A percentile compares a stretch with the other conserved stretches of the same genome.
Evolutionary conservation across 495 filamentous ascomycete genomes (phyloP).

Genomic region (Trichoderma gamsii): DNA sequence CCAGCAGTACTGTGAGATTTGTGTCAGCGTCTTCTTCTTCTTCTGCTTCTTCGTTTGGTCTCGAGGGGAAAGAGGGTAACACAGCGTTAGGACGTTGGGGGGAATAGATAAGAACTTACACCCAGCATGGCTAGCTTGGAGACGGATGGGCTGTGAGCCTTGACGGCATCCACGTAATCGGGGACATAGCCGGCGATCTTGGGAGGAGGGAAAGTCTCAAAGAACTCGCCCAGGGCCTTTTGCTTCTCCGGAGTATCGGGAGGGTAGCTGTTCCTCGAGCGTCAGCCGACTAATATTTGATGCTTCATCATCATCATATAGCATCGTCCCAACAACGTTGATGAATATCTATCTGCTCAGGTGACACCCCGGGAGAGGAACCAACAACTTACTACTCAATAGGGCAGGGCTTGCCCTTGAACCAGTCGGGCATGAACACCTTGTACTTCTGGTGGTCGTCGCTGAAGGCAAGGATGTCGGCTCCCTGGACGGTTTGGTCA

Average conservation of each 20-base stretch:
- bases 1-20: conserved; percentile 67
- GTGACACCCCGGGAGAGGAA: not conserved
- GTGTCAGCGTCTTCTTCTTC: too few species aligned
- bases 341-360: not conserved
- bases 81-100: not conserved
- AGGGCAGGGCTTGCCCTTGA: conserved; percentile 52
- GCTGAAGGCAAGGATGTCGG: conserved; percentile 60
- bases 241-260: conserved; percentile 76
- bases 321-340: too few species aligned
- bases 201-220: conserved; percentile 58
- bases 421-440: conserved; percentile 67
- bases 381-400: conserved; percentile 41
- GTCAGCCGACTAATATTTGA: not conserved
- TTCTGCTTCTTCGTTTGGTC: too few species aligned
- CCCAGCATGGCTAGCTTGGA: conserved; percentile 82
- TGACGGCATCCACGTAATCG: conserved; percentile 51
- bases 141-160: conserved; percentile 51
- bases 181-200: conserved; percentile 60
- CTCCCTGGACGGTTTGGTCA: conserved; percentile 63
- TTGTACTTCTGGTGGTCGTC: conserved; percentile 51
- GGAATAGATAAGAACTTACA: conserved; percentile 29
- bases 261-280: conserved; percentile 48
- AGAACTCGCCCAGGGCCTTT: conserved; percentile 69
- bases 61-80: not conserved
- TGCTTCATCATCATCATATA: not conserved